Percentiles rank a stretch among this genome's conserved stretches.
Evolutionary conservation across 768 basidiomycete genomes (phyloP).

Genomic region (Rhizopogon vinicolor): DNA sequence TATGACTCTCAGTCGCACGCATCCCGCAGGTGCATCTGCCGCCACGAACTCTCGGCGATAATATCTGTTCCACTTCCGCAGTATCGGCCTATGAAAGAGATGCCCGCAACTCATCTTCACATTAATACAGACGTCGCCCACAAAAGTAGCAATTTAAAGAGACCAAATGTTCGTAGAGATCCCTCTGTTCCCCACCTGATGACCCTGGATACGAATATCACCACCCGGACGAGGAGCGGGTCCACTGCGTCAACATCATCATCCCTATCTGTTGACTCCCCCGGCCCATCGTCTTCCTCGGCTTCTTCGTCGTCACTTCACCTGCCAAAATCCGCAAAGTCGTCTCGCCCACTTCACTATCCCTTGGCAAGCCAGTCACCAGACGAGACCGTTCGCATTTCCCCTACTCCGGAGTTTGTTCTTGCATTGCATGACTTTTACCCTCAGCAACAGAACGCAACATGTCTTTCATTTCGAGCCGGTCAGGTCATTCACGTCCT

Average conservation of each 20-base stretch:
- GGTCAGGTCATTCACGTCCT: constrained; percentile 92
- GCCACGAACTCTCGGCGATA: not conserved
- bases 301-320: constrained; percentile 45
- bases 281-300: constrained; percentile 51
- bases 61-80: not conserved
- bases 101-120: constrained; percentile 42
- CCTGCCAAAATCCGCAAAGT: constrained; percentile 30
- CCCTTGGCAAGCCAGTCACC: constrained; percentile 32
- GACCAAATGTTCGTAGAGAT: constrained; percentile 24
- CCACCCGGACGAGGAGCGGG: constrained; percentile 38
- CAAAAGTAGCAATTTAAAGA: constrained; percentile 28
- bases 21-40: not conserved
- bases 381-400: constrained; percentile 45
- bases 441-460: constrained; percentile 65
- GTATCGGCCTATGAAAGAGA: constrained; percentile 13
- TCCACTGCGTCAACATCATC: constrained; percentile 57
- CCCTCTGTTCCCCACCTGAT: constrained; percentile 15
- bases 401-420: constrained; percentile 60
- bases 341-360: constrained; percentile 13
- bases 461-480: constrained; percentile 83
- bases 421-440: constrained; percentile 90
- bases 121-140: constrained; percentile 42
- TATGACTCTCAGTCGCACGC: not conserved
- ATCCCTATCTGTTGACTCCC: constrained; percentile 52
- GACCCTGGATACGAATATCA: constrained; percentile 5